Base-by-base conservation (phyloP, 495 filamentous ascomycete genomes). In the Trichoderma virens region DNA sequence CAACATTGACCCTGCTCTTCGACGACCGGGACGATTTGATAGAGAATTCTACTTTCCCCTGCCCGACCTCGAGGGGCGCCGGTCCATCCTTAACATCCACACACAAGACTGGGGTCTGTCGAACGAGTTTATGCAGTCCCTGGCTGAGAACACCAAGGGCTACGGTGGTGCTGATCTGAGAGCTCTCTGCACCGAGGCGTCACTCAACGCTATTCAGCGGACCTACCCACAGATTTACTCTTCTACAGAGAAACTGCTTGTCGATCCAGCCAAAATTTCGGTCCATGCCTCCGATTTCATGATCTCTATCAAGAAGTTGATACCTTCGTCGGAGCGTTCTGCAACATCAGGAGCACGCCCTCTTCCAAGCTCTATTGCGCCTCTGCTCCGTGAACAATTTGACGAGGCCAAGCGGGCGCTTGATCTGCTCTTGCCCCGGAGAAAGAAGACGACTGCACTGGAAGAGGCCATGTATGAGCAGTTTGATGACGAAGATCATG, bases 1-100 rank as follows among this genome's bases (percentile, higher is more conserved):
- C 76, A 93, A 93, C 51, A 93, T 98, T 61, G 94, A 98, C 71
- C 93, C 93, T 68, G 94, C 94, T 45, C 83, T 98, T 25, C 88
- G 94, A 68, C 87, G 94, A 61, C 96, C 94, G 47, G 94, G 94
- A 14, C 88, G 94, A 60, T 98, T 98, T 71, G 94, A 98, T 70
- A 82, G 94, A 70, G 94, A 98, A 74, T 98, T 98, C 71, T 97
- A 97, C 76, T 98, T 98, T 69, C 91, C 94, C 1, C 80, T 98
- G 32, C 94, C 94, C 0, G 89, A 91, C 71, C 75, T 84, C 0
- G 85, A 90, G 45, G 93, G 83, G 11, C 83, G 94, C 54, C 87
- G 88, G 65, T 79, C 87, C 31, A 97, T 98, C 69, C 82, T 98
- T 62, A 90, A 97, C 63, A 98, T 98, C 64, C 92, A 98, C 72